Evolutionary conservation across 331 rosid genomes (phyloP), one percentile per base, ranked within the genome.

Genomic region (Cydonia oblonga): DNA sequence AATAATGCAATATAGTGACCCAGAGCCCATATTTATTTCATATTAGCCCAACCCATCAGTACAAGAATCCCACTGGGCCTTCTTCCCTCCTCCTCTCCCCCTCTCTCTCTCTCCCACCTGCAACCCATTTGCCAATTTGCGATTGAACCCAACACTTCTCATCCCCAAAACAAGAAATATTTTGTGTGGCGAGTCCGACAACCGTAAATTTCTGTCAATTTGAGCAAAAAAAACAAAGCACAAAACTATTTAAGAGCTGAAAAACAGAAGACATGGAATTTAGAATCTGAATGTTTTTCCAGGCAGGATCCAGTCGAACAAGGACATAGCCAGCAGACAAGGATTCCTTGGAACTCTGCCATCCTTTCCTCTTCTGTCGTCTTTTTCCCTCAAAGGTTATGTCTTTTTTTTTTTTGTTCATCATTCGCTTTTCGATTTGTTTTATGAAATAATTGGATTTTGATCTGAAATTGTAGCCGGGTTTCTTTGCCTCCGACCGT

Each of bases 281-380:
- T 25, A 71, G 75, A 58, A 58, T 72, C 76, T 42, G 68, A 72
- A 32, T 72, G 28, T 40, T 40, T 60, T 40, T 60, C 33, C 76
- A 28, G 29, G 68, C 15, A 19, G 44, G 46, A 12, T 72, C 51
- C 14, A 58, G 40, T 25, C 30, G 51, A 14, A 62, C 40, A 59
- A 7, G 57, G 42, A 58, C 66, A 24, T 33, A 57, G 40, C 20
- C 29, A 18, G 54, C 75, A 71, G 40, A 57, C 75, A 58, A 14
- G 75, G 44, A 71, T 58, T 71, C 68, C 23, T 10, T 8, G 20
- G 67, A 29, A 35, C 7, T 9, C 42, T n/a, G 26, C 68, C 51
- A 5, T 19, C 18, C 51, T 64, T 64, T 64, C 68, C 23, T 9
- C 68, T 64, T 3, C 54, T 40, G 53, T 66, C 54, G 30, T 66